Evolutionary conservation across 805 yeast species (phyloP), one percentile per base, ranked within the genome.

Genomic region (Ogataea corticis): DNA sequence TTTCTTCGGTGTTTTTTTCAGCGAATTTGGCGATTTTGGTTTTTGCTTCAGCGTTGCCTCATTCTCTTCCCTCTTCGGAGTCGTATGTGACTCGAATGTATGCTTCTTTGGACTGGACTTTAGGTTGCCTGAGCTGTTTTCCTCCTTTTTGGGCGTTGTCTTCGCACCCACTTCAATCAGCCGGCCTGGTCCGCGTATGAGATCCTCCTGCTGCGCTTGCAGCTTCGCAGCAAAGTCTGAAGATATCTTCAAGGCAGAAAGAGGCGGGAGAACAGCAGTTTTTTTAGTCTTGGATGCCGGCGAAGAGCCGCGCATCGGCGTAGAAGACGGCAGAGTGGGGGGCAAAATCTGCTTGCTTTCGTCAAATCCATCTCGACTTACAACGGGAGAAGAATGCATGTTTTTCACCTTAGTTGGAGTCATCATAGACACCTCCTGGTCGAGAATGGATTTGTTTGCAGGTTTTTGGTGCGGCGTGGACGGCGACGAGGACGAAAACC

Each of bases 401-500:
- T 30, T 27, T 32, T 18, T 36, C 16, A 10, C 16, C 15, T 14
- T 19, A 19, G 4, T 37, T n/a, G 37, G 34, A 13, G 35, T 37
- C 19, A 14, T 7, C 10, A 18, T 17, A 14, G 33, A 27, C 11
- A 41, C 41, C 6, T 21, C 36, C 1, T 30, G 34, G 23, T 33
- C 38, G 41, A 33, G 14, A 12, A 34, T 32, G 13, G 47, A 27
- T 25, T 35, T 34, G 23, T 41, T 25, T 2, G 42, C 30, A n/a
- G 29, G 16, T 16, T 45, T 27, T 11, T 33, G 38, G 25, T 40
- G 42, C 5, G 52, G 51, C 1, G 53, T 38, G 7, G 52, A 25
- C 4, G 55, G 41, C 30, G 54, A 38, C 21, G 60, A 54, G 4
- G 60, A 55, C 1, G 65, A 61, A 31, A 61, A 61, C 7, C 49